These are phyloP conservation scores for Cetraspora pellucida DNA, from an alignment of 192 early-diverging fungal species.

Conservation along the genomic window DNA sequence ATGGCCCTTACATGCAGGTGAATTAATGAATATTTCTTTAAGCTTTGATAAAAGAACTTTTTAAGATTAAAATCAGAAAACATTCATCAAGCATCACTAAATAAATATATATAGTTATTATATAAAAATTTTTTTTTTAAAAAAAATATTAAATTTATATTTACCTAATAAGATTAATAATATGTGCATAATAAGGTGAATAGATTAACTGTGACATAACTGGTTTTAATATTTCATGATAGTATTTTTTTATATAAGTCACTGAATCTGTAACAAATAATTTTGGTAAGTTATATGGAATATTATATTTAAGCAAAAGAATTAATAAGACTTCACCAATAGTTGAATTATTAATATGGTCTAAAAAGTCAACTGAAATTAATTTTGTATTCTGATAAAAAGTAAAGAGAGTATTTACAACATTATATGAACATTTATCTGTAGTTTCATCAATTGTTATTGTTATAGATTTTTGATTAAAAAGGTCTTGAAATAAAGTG, in stretches of 20 bases:
- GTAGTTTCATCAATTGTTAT: too few species aligned
- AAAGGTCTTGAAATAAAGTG: too few species aligned
- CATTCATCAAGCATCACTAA: neutral
- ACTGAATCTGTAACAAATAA: slow-evolving; percentile 15
- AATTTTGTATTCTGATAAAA: neutral
- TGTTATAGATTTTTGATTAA: too few species aligned
- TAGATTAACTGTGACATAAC: slow-evolving; percentile 14
- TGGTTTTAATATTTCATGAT: neutral
- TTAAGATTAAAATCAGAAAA: neutral
- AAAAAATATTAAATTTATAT: neutral
- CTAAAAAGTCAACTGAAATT: slow-evolving; percentile 17
- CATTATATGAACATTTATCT: slow-evolving; percentile 4
- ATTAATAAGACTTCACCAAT: neutral
- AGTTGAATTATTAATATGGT: slow-evolving; percentile 8
- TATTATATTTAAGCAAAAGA: neutral
- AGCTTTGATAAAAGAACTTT: neutral
- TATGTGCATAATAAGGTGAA: neutral
- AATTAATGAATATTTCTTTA: neutral
- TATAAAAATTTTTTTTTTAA: neutral
- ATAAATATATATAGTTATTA: neutral
- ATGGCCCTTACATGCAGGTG: neutral
- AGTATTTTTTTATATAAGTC: slow-evolving; percentile 4
- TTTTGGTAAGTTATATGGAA: neutral
- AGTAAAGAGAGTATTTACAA: slow-evolving; percentile 13
- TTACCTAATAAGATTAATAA: neutral